These are phyloP conservation scores for Oldenlandia corymbosa DNA, from an alignment of 257 asterid species.

Conservation along the genomic window DNA sequence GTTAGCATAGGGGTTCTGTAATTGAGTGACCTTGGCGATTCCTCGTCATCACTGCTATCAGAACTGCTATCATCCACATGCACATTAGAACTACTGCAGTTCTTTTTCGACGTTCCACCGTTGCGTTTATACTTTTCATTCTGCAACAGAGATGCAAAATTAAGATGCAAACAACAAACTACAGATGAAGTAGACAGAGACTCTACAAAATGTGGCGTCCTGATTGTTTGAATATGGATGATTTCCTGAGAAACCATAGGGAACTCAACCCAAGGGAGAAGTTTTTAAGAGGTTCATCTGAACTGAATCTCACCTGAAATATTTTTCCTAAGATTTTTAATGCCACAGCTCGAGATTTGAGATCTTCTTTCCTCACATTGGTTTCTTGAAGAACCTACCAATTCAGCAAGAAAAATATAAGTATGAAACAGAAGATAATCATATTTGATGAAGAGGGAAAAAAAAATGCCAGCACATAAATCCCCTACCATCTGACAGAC, in stretches of 20 bases:
- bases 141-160: constrained; percentile 22
- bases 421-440: neutral
- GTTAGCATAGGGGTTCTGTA: constrained; percentile 81
- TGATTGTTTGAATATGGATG: neutral
- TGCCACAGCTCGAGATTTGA: constrained; percentile 59
- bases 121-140: constrained; percentile 37
- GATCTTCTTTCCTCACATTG: constrained; percentile 58
- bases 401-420: no score
- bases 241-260: neutral
- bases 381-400: constrained; percentile 79
- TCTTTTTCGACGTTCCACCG: constrained; percentile 58
- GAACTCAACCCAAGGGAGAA: no score
- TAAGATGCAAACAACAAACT: neutral
- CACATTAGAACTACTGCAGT: constrained; percentile 27
- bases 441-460: neutral
- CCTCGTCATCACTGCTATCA: constrained; percentile 80
- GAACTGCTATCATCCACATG: constrained; percentile 64
- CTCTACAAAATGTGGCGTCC: neutral
- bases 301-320: constrained; percentile 44
- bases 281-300: no score
- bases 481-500: constrained; percentile 82
- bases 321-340: constrained; percentile 63
- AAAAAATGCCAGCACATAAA: neutral
- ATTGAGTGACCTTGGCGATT: constrained; percentile 48
- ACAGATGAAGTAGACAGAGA: no score